Evolutionary conservation across 2,329 filamentous ascomycete genomes (phyloP).

Genomic region (Aspergillus tubingensis): DNA sequence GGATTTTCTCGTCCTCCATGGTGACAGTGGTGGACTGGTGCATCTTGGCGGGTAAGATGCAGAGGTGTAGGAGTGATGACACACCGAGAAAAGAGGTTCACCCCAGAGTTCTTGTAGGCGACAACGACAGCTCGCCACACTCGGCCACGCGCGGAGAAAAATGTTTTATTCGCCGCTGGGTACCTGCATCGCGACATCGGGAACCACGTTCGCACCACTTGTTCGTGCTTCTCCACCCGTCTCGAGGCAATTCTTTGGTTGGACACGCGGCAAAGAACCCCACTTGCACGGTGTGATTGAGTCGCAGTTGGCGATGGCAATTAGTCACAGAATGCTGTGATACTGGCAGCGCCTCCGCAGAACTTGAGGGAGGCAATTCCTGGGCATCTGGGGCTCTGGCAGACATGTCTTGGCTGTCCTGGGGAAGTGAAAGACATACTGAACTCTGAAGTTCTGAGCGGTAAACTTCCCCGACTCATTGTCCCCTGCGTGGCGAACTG

Average conservation of each 20-base stretch:
- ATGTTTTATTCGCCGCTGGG: constrained; percentile 2
- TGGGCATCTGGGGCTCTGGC: background rate
- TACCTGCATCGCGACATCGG: constrained; percentile 11
- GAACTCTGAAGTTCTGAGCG: background rate
- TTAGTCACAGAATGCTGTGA: constrained; percentile 6
- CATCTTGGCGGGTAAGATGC: constrained; percentile 2
- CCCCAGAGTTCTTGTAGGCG: background rate
- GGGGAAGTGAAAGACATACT: background rate
- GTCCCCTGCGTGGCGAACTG: background rate
- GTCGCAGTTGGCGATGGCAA: background rate
- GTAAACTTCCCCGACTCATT: background rate
- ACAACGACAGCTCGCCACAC: constrained; percentile 4
- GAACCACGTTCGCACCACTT: constrained; percentile 6
- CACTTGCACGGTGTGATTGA: background rate
- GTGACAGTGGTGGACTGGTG: constrained; percentile 1
- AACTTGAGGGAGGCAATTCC: background rate
- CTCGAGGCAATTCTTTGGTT: constrained; percentile 1
- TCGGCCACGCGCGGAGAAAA: constrained; percentile 1
- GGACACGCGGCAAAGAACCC: background rate
- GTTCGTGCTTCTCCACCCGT: background rate
- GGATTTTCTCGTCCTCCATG: constrained; percentile 7
- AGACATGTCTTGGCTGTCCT: constrained; percentile 11
- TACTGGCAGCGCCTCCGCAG: background rate
- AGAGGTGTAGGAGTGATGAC: background rate
- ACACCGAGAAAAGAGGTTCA: background rate